Percentiles rank a stretch among this genome's conserved stretches.
phyloP scores from a whole-genome alignment of 2,329 filamentous ascomycete genomes.

The Coleophoma crateriformis region DNA sequence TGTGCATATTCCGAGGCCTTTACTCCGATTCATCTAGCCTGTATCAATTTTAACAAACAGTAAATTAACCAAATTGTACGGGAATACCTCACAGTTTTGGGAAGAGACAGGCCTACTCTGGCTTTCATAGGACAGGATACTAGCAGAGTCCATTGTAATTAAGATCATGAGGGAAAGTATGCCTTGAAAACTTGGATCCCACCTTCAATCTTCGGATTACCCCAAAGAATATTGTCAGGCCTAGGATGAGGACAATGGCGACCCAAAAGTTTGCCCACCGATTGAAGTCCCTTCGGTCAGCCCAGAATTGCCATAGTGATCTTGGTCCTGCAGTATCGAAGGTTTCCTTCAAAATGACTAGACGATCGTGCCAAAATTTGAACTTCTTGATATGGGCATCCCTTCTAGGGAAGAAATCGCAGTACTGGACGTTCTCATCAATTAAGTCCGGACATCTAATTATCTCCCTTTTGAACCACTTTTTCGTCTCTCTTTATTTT shows the following conservation, averaged over 20 bases:
- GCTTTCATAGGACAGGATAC: too few species aligned
- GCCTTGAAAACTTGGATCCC: slow-evolving; percentile 31
- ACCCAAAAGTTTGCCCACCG: slow-evolving; percentile 42
- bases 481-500: slow-evolving; percentile 13
- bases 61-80: too few species aligned
- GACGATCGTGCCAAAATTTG: slow-evolving; percentile 34
- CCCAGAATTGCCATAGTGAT: slow-evolving; percentile 35
- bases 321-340: slow-evolving; percentile 32
- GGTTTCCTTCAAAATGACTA: slow-evolving; percentile 35
- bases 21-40: too few species aligned
- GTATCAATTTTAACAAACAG: too few species aligned
- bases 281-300: slow-evolving; percentile 32
- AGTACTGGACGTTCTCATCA: slow-evolving; percentile 21
- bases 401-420: slow-evolving; percentile 26
- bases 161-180: neutral
- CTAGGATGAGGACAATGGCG: slow-evolving; percentile 23
- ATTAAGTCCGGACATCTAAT: slow-evolving; percentile 12
- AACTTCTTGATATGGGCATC: slow-evolving; percentile 29
- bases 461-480: slow-evolving; percentile 17
- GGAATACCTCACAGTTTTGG: too few species aligned
- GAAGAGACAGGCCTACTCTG: too few species aligned
- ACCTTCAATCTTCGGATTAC: slow-evolving; percentile 34
- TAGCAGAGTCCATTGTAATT: too few species aligned
- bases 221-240: slow-evolving; percentile 32
- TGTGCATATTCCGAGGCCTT: too few species aligned